A percentile compares a stretch with the other conserved stretches of the same genome.
These are phyloP conservation scores for Suillus discolor DNA, from an alignment of 768 basidiomycete genomes.

Conservation along the genomic window DNA sequence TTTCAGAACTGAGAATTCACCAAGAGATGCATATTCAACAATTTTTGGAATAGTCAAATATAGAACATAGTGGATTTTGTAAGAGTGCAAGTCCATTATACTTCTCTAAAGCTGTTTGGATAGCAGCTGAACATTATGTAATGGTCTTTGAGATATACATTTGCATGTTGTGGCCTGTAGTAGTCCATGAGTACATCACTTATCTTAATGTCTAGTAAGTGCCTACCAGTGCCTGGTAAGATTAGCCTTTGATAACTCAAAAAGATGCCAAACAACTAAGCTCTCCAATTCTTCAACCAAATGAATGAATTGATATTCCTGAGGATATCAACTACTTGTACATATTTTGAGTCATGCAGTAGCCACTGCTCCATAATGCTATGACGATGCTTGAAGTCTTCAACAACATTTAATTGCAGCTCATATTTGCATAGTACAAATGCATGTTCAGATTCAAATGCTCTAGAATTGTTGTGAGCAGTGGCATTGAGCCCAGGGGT, in stretches of 20 bases:
- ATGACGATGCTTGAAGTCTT: constrained; percentile 20
- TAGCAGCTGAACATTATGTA: background rate
- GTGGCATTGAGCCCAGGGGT: constrained; percentile 16
- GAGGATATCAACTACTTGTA: constrained; percentile 8
- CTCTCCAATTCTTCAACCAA: constrained; percentile 36
- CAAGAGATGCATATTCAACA: background rate
- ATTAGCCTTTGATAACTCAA: constrained; percentile 1
- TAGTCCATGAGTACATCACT: background rate
- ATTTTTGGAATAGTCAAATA: background rate
- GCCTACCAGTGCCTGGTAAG: background rate
- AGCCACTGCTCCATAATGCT: constrained; percentile 33
- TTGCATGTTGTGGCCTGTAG: background rate
- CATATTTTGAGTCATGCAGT: constrained; percentile 27
- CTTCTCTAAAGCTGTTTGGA: background rate
- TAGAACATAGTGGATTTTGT: background rate
- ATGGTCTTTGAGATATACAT: background rate
- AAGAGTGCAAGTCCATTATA: background rate
- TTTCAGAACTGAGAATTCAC: background rate
- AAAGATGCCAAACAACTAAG: constrained; percentile 31
- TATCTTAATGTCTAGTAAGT: background rate
- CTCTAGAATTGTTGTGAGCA: constrained; percentile 18
- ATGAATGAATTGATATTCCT: constrained; percentile 23
- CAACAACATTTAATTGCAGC: constrained; percentile 8
- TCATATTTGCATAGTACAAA: constrained; percentile 18
- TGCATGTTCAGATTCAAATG: constrained; percentile 25